Evolutionary conservation across 2,329 filamentous ascomycete genomes (phyloP).

Genomic region (Apiospora saccharicola): DNA sequence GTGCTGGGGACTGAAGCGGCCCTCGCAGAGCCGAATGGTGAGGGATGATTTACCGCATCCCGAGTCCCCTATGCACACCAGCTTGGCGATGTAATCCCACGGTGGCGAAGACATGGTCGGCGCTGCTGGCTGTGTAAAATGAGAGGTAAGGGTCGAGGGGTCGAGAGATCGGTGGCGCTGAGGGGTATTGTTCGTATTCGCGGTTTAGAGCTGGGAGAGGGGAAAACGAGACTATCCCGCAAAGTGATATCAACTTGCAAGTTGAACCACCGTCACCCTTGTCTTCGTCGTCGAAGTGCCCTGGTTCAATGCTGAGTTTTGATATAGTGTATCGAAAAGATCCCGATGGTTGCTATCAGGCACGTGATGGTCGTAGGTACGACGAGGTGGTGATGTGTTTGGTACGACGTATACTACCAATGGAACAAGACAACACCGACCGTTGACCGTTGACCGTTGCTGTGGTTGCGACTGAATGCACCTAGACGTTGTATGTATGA

Average conservation of each 20-base stretch:
- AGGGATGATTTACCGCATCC: conserved; percentile 95
- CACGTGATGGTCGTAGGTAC: background rate
- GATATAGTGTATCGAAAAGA: background rate
- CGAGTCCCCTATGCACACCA: conserved; percentile 96
- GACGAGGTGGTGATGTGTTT: background rate
- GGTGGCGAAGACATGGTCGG: conserved; percentile 68
- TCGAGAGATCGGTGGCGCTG: background rate
- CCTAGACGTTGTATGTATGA: background rate
- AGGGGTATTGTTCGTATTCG: conserved; percentile 18
- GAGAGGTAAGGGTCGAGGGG: background rate
- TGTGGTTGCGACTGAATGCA: conserved; percentile 17
- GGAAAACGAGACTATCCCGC: background rate
- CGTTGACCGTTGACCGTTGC: conserved; percentile 10
- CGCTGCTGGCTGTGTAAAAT: background rate
- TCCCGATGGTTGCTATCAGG: background rate
- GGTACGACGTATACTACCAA: background rate
- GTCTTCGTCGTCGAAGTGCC: background rate
- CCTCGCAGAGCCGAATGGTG: conserved; percentile 95
- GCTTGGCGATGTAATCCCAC: conserved; percentile 99
- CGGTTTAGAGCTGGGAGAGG: background rate
- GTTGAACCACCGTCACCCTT: background rate
- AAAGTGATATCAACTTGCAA: background rate
- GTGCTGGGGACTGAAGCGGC: conserved; percentile 91
- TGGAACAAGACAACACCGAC: background rate
- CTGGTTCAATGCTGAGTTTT: background rate